Evolutionary conservation across 2,329 filamentous ascomycete genomes (phyloP).

Genomic region (Aspergillus glaucus): DNA sequence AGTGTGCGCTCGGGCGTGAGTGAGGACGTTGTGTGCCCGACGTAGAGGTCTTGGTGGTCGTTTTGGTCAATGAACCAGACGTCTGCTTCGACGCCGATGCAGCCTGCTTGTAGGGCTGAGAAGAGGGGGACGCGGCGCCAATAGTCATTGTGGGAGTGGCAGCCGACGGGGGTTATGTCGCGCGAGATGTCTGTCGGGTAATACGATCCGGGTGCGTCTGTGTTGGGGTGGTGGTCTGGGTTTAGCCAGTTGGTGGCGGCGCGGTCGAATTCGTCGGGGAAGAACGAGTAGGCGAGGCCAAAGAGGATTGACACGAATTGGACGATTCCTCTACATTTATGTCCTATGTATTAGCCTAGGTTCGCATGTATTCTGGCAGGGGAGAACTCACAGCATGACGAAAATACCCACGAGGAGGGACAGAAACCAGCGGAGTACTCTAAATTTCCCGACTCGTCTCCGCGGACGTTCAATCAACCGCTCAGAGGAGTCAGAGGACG

Average conservation of each 20-base stretch:
- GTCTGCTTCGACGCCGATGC: constrained; percentile 52
- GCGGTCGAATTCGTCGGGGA: constrained; percentile 37
- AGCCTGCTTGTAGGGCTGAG: constrained; percentile 50
- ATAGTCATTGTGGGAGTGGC: constrained; percentile 56
- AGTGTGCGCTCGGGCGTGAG: constrained; percentile 45
- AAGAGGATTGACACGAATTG: constrained; percentile 35
- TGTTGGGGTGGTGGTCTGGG: constrained; percentile 25
- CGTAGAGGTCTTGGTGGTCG: constrained; percentile 49
- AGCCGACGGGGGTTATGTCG: constrained; percentile 45
- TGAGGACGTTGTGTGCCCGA: constrained; percentile 47
- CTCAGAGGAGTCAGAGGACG: constrained; percentile 5
- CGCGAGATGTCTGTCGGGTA: constrained; percentile 47
- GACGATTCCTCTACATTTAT: constrained; percentile 30
- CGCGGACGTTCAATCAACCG: constrained; percentile 3
- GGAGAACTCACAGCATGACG: constrained; percentile 27
- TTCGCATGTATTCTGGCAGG: neutral
- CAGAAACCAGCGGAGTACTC: constrained; percentile 13
- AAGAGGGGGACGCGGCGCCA: constrained; percentile 51
- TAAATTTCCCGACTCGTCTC: constrained; percentile 10
- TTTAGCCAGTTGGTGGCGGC: constrained; percentile 36
- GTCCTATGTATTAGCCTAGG: neutral
- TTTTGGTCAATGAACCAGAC: constrained; percentile 50
- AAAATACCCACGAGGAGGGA: constrained; percentile 19
- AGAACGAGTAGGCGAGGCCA: constrained; percentile 34
- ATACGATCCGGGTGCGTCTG: constrained; percentile 30